Evolutionary conservation across 352 stramenopile genomes (phyloP), one percentile per base, ranked within the genome.

Genomic region (Phytophthora niederhauseri): DNA sequence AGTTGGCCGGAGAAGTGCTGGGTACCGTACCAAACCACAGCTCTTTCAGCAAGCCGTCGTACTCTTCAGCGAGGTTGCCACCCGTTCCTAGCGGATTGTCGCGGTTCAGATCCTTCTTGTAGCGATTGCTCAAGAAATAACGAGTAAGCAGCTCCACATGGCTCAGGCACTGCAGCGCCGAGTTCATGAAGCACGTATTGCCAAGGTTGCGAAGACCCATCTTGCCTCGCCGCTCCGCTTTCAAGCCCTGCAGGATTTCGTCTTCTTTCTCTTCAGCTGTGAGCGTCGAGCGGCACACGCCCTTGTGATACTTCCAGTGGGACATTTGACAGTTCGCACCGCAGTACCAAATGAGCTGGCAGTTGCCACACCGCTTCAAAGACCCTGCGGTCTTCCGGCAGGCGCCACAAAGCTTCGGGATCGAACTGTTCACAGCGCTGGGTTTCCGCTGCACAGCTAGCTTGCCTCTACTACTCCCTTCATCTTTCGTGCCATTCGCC

Each of bases 21-120:
- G 87, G 85, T 48, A 90, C 94, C 24, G 89, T 86, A 28, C 94
- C 94, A 51, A 91, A 92, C 93, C 96, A 99, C 28, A 99, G 82
- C 57, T 99, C 94, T 55, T 97, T 97, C 28, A 99, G 72, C 49
- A 99, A 83, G n/a, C 65, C 81, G 28, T 95, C 96, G 79, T 99
- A 99, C 19, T 97, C 94, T 8, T 77, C 78, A 7, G 97, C 97
- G 46, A 99, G 78, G 68, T 98, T 93, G 12, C 97, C 97, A 12
- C 92, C 91, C 26, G 92, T 98, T 31, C 98, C 97, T 24, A 99
- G 84, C 22, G 97, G 95, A 73, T 99, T 99, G 34, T 97, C 86
- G 56, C 81, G 82, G 77, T 99, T 99, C 54, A 99, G 81, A 79
- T 99, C 97, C 11, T 87, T 84, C 26, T 95, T 72, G 72, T 97